A percentile compares a stretch with the other conserved stretches of the same genome.
Conservation (phyloP, 108 stramenopile genomes). For the Stephanodiscus triporus region DNA sequence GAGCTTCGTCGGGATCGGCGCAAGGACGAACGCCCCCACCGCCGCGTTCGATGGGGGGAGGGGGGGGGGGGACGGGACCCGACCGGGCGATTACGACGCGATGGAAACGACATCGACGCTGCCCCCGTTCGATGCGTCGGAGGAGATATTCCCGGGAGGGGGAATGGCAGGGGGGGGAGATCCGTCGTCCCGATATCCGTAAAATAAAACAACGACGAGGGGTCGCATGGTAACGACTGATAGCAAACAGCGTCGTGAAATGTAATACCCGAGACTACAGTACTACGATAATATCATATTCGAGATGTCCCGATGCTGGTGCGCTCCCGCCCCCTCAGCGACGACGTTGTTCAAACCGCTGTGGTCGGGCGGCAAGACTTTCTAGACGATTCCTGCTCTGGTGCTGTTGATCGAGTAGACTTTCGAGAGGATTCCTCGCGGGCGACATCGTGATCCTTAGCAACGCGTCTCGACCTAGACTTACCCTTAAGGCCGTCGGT, state of each 20-base stretch:
- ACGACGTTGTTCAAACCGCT: slow-evolving; percentile 2
- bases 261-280: too few relatives aligned
- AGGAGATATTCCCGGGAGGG: background rate
- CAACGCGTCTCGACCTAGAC: slow-evolving; percentile 7
- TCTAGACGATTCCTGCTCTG: background rate
- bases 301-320: too few relatives aligned
- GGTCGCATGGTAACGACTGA: too few relatives aligned
- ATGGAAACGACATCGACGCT: slow-evolving; percentile 11
- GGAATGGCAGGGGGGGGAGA: too few relatives aligned
- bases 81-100: slow-evolving; percentile 22
- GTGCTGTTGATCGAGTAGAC: background rate
- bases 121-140: slow-evolving; percentile 21
- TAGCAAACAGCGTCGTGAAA: too few relatives aligned
- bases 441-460: slow-evolving; percentile 6
- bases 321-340: background rate
- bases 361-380: slow-evolving; percentile 21
- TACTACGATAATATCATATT: too few relatives aligned
- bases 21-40: too few relatives aligned
- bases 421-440: slow-evolving; percentile 10
- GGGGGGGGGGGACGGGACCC: slow-evolving; percentile 5
- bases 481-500: background rate
- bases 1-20: background rate
- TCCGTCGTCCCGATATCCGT: too few relatives aligned
- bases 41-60: too few relatives aligned
- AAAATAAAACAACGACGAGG: too few relatives aligned